A percentile compares a stretch with the other conserved stretches of the same genome.
Evolutionary conservation across 345 rosid genomes (phyloP).

Genomic region (Lenwebbia sp.): DNA sequence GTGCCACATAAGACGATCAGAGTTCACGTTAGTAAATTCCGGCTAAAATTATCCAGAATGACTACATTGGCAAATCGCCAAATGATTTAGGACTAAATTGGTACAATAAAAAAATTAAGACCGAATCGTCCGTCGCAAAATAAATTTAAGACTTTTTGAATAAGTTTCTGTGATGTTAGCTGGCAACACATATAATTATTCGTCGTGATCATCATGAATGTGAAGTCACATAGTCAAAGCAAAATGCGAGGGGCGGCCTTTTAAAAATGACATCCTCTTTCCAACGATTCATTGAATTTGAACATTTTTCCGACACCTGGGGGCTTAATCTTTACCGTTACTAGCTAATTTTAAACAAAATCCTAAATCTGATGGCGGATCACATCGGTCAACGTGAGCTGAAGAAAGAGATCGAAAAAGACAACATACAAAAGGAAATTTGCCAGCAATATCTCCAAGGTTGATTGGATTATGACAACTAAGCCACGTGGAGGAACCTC

Average conservation of each 20-base stretch:
- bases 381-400: neutral
- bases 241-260: neutral
- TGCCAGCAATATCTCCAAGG: neutral
- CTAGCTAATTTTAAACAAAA: neutral
- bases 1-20: neutral
- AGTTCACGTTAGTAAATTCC: fast-evolving
- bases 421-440: neutral
- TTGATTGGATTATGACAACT: neutral
- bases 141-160: neutral
- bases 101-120: neutral
- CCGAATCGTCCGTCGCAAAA: fast-evolving
- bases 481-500: neutral
- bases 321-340: neutral
- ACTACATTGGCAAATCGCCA: neutral
- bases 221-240: neutral
- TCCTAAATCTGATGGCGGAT: neutral
- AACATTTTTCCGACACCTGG: neutral
- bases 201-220: neutral
- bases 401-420: neutral
- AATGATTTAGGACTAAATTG: neutral
- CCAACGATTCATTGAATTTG: neutral
- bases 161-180: neutral
- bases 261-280: neutral
- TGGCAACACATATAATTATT: neutral
- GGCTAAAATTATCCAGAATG: neutral